Evolutionary conservation across 257 asterid genomes (phyloP), one percentile per base, ranked within the genome.

Genomic region (Asclepias syriaca): DNA sequence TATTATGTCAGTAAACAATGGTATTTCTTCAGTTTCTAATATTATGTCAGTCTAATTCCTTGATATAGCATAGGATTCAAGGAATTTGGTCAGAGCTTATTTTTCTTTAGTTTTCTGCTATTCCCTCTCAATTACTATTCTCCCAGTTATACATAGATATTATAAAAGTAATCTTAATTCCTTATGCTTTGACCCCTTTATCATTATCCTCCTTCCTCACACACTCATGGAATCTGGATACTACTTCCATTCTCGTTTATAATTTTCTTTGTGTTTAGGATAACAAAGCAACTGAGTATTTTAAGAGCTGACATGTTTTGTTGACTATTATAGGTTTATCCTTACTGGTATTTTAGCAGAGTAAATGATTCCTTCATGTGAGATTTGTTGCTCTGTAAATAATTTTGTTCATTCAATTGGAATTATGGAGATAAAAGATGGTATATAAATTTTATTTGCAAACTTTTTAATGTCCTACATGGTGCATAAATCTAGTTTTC

Each of bases 401-500:
- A 10, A 43, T 50, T 15, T 18, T 59, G 49, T 55, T 45, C 32
- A 19, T 11, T 54, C 32, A 51, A 16, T 21, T 21, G 15, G 55
- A 54, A 21, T 39, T 43, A 13, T 40, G 9, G 57, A 39, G 32
- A 16, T 73, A 65, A 39, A 51, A 60, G 32, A 70, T 40, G 37
- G 46, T 48, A n/a, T 19, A 46, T 64, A 13, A 39, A 19, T 61
- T 59, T 32, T 67, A 65, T 56, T 49, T 67, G 69, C 67, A 37
- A 65, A 56, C 46, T 40, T 66, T 50, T 53, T 49, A 48, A 60
- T 24, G 48, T 67, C 66, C 61, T 46, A 29, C 15, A 18, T 39
- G 65, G 39, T 60, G 76, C 7, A 21, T 60, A 56, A 72, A 75
- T 29, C n/a, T 10, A 6, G 56, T 66, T 13, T 74, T 66, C 34